Conservation (phyloP, 108 stramenopile genomes). For the Pseudonitzschia pungens region DNA sequence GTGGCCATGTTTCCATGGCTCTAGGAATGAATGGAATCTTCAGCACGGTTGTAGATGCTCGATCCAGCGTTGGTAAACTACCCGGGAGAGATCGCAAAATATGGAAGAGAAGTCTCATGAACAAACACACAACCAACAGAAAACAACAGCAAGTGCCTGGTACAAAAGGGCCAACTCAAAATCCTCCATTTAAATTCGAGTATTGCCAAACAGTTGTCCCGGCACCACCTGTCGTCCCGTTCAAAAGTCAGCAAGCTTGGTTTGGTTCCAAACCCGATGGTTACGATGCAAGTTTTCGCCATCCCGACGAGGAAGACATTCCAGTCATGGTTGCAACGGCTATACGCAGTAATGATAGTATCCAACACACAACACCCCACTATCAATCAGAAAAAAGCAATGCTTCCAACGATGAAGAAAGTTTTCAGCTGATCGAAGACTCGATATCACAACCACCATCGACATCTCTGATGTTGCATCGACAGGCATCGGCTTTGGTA, state of each 20-base stretch:
- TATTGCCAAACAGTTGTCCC: constrained; percentile 22
- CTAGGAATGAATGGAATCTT: constrained; percentile 58
- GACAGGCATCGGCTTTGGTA: constrained; percentile 54
- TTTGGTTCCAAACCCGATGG: constrained; percentile 53
- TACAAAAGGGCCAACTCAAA: background rate
- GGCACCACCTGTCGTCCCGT: constrained; percentile 34
- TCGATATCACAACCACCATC: background rate
- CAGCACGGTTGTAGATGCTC: constrained; percentile 78
- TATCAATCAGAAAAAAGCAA: background rate
- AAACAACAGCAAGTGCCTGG: background rate
- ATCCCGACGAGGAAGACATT: constrained; percentile 40
- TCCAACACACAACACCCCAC: background rate
- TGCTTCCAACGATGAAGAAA: background rate
- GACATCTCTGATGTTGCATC: background rate
- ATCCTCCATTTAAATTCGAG: background rate
- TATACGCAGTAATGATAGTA: background rate
- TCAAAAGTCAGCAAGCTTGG: constrained; percentile 55
- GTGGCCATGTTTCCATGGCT: constrained; percentile 77
- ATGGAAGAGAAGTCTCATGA: constrained; percentile 48
- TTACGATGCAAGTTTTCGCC: constrained; percentile 55
- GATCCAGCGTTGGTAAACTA: constrained; percentile 61
- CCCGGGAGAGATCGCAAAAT: constrained; percentile 70
- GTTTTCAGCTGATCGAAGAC: background rate
- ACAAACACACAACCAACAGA: background rate
- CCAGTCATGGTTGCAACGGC: constrained; percentile 27